A percentile compares a stretch with the other conserved stretches of the same genome.
phyloP scores from a whole-genome alignment of 2,329 filamentous ascomycete species.

The Xylaria sp. region DNA sequence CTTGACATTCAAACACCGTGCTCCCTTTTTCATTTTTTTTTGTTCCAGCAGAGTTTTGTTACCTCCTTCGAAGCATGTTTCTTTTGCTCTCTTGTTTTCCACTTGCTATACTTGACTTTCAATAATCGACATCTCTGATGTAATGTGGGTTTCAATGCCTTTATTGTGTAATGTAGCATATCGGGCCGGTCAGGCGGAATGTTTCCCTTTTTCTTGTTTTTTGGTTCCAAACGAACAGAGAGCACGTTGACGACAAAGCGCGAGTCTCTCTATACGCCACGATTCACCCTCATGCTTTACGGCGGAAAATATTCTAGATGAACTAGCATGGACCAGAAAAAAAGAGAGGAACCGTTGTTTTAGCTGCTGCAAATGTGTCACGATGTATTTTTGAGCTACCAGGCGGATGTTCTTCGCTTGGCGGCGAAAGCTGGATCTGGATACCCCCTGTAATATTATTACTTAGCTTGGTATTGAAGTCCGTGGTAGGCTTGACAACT shows the following conservation, averaged over 20 bases:
- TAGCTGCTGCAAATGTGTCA: slow-evolving; percentile 27
- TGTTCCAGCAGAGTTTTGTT: slow-evolving; percentile 6
- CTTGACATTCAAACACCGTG: slow-evolving; percentile 12
- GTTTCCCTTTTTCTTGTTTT: not conserved
- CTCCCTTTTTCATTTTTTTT: slow-evolving; percentile 7
- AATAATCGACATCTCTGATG: slow-evolving; percentile 24
- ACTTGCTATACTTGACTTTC: slow-evolving; percentile 2
- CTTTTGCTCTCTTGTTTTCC: not conserved
- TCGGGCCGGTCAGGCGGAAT: slow-evolving; percentile 21
- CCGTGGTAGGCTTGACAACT: not conserved
- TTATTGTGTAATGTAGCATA: slow-evolving; percentile 39
- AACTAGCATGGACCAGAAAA: slow-evolving; percentile 8
- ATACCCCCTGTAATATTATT: slow-evolving; percentile 32
- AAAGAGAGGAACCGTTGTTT: slow-evolving; percentile 13
- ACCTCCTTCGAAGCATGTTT: slow-evolving; percentile 14
- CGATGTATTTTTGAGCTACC: slow-evolving; percentile 25
- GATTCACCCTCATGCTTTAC: slow-evolving; percentile 17
- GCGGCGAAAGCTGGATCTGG: slow-evolving; percentile 16
- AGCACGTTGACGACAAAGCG: slow-evolving; percentile 22
- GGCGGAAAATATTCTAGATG: slow-evolving; percentile 24
- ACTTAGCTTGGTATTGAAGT: slow-evolving; percentile 22
- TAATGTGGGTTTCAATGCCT: slow-evolving; percentile 24
- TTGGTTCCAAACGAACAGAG: slow-evolving; percentile 9
- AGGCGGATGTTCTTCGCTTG: slow-evolving; percentile 17
- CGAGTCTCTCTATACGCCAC: slow-evolving; percentile 22